Evolutionary conservation across 208 protist genomes (phyloP), one percentile per base, ranked within the genome.

Genomic region (Tritrichomonas musculus): DNA sequence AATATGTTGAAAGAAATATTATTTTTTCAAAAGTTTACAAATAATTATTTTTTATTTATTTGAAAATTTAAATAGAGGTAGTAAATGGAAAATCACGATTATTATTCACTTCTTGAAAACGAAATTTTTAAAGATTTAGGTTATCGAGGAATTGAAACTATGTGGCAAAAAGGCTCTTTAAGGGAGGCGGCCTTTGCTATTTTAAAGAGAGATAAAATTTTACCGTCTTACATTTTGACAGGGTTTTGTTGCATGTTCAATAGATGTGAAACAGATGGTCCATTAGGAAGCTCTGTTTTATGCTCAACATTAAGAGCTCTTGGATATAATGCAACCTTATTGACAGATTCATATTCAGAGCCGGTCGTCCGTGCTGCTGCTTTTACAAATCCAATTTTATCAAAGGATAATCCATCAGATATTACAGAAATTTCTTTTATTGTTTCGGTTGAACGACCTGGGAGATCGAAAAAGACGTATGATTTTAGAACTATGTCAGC

Each of bases 251-350:
- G 47, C 22, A 57, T 88, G 8, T 27, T 53, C 57, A 47, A 47
- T 14, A 88, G 47, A 33, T 88, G 77, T 30, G 77, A 88, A 88
- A 36, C 47, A 27, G 77, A 88, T 57, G 77, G 77, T 60, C 77
- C 77, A 39, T 20, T 88, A 33, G 77, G 77, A 39, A 27, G n/a
- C 39, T 25, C 47, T 20, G 39, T 88, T 13, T 47, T 88, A 17
- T 88, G 47, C 44, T 53, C 25, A 33, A 57, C 77, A 22, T 39
- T 88, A 33, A 25, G 77, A 8, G 27, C 4, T 88, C 77, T 88
- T 88, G 47, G 77, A 39, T 88, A 33, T 30, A 88, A 88, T 9
- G 57, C 77, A 39, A 11, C 33, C 20, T 14, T 88, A 9, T 57
- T 88, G 9, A 57, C 47, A 39, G 77, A 88, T 50, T 60, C 41